Conservation (phyloP, 768 basidiomycete genomes). For the Lepiota venenata region DNA sequence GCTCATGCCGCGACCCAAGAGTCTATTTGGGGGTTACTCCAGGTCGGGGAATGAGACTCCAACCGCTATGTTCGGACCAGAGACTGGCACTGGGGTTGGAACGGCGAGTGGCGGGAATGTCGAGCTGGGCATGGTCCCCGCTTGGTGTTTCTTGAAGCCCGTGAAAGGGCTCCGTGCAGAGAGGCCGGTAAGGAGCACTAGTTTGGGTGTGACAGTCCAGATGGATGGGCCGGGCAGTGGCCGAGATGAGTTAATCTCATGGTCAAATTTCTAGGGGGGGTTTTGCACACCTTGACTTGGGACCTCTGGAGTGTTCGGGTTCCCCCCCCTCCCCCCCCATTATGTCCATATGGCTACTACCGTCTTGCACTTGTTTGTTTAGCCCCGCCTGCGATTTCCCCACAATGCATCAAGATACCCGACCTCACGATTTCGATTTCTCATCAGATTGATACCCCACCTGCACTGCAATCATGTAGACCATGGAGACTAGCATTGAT, state of each 20-base stretch:
- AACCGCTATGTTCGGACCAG: conserved; percentile 14
- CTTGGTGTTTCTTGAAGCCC: conserved; percentile 73
- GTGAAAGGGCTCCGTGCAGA: conserved; percentile 55
- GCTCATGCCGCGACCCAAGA: conserved; percentile 30
- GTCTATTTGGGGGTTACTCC: conserved; percentile 28
- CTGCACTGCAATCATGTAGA: too few species aligned
- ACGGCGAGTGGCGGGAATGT: conserved; percentile 27
- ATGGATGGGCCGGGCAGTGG: conserved; percentile 36
- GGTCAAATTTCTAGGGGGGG: conserved; percentile 61
- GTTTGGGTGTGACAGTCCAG: conserved; percentile 62
- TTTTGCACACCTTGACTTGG: background rate
- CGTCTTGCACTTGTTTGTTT: too few species aligned
- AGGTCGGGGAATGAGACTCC: conserved; percentile 14
- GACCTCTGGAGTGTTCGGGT: background rate
- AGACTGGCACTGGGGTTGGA: background rate
- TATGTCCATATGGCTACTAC: too few species aligned
- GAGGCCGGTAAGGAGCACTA: conserved; percentile 60
- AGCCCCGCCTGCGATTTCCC: too few species aligned
- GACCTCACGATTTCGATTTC: too few species aligned
- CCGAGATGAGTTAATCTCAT: conserved; percentile 57
- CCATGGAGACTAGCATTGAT: too few species aligned
- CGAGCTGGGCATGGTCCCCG: conserved; percentile 71
- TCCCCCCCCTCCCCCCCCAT: background rate
- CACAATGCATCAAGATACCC: too few species aligned
- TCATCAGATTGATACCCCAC: too few species aligned